Base-by-base conservation (phyloP, 2,329 filamentous ascomycete genomes). In the Trichoderma aggressivum region DNA sequence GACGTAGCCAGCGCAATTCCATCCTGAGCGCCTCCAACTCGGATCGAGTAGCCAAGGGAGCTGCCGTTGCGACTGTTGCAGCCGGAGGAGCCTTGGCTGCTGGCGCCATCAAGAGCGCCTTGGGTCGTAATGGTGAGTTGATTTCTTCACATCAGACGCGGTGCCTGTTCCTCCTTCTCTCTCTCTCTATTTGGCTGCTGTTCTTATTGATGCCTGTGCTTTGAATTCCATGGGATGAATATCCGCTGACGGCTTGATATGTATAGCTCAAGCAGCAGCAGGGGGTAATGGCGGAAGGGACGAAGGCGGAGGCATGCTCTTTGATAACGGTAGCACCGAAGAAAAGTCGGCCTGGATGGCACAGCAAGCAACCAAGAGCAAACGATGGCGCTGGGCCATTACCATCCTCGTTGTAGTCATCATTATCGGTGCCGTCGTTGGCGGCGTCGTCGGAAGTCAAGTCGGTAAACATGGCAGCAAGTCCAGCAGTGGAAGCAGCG, bases 381-480 rank as follows among this genome's bases (percentile, higher is more conserved):
- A 89, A 77, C 93, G 89, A 79, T 86, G 90, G 80, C 91, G 88
- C 74, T 92, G 91, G 88, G 85, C 90, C 63, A 86, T 96, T 56
- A 89, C 91, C 24, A 80, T 87, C 5, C 75, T 89, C 12, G 84
- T 94, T n/a, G 86, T 86, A 1, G 74, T 94, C 6, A 72, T 95
- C 62, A 83, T 97, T 58, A 78, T 92, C 18, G 90, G 89, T 18
- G 94, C 87, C 43, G 90, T 97, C 67, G 88, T 90, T 2, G 91
- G 91, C 26, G 94, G 92, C 70, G 86, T 92, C 0, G 86, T 93
- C 1, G 94, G 94, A 58, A 91, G 92, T 8, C 83, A 94, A 3
- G 80, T 96, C 28, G 85, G 85, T n/a, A 87, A 85, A 84, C 63
- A 78, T 7, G 72, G 74, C n/a, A 71, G 75, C 73, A 84, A 84